Base-by-base conservation (phyloP, 768 basidiomycete species). In the Tulasnella sp. region DNA sequence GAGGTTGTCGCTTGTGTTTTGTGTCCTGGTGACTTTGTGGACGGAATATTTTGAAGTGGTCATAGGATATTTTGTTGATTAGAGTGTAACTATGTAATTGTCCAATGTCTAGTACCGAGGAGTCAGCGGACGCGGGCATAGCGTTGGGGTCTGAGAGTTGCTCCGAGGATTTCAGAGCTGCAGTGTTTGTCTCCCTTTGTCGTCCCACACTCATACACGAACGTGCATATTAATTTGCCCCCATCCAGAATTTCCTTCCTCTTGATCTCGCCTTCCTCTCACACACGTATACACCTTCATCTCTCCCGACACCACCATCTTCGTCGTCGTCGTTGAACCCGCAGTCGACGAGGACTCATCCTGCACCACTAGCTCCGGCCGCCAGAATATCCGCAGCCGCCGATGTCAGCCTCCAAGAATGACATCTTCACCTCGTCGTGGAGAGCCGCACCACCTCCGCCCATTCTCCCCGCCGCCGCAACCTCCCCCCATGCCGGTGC, bases 381-480 rank as follows among this genome's bases (percentile, higher is more conserved):
- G 64, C 64, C 64, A 12, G 17, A 32, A 12, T 37, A 12, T 17
- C 39, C 64, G 34, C 52, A 59, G 52, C 64, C 64, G 19, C 32
- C n/a, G n/a, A n/a, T 70, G 44, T 36, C 59, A 19, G 35, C 35
- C 52, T 71, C 71, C 3, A 73, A 67, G 42, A 73, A 73, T 41
- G 72, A 73, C 66, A 73, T 73, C 22, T 73, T 73, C 66, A 67
- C 72, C 65, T 44, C 40, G 37, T 68, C 72, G 9, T 72, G 71
- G 71, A 68, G 71, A 14, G 40, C 71, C 14, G 19, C 64, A 52
- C 71, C 64, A 14, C 64, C 72, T 37, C 41, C 64, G 5, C 26
- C 39, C 41, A 29, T 66, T 3, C 32, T 73, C 39, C 37, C 22
- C 9, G 42, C 52, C 14, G 14, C 34, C 19, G 32, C 71, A 63